Conservation (phyloP, 306 rosid genomes). For the Casuarina equisetifolia region DNA sequence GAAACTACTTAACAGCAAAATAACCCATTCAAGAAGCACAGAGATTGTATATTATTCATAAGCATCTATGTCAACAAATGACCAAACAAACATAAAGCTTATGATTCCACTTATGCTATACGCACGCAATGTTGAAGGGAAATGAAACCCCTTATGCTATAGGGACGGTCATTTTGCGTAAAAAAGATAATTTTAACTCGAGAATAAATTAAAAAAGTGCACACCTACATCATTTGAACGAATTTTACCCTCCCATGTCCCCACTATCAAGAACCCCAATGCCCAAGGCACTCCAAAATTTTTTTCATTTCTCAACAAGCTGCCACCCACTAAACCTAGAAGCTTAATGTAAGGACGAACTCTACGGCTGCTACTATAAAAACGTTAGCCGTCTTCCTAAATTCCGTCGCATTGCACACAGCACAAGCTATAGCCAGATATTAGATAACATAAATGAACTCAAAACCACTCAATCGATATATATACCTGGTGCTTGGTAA, state of each 20-base stretch:
- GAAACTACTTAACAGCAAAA: not conserved
- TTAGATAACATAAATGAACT: not conserved
- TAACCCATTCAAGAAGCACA: not conserved
- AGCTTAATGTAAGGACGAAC: too few species aligned
- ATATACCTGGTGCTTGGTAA: conserved; percentile 90
- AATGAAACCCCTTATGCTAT: too few species aligned
- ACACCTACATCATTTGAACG: too few species aligned
- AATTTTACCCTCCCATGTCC: too few species aligned
- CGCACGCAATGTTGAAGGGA: too few species aligned
- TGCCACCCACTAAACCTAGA: not conserved
- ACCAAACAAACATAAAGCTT: not conserved
- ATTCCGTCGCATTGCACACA: not conserved
- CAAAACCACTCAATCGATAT: not conserved
- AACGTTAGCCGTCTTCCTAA: not conserved
- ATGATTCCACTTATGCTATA: too few species aligned
- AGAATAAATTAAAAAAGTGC: too few species aligned
- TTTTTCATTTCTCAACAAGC: not conserved
- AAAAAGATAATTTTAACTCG: too few species aligned
- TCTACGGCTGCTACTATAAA: not conserved
- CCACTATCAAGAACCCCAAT: not conserved
- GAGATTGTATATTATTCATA: not conserved
- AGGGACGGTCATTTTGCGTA: too few species aligned
- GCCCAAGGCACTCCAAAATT: not conserved
- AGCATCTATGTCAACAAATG: not conserved
- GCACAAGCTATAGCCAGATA: not conserved